A percentile compares a stretch with the other conserved stretches of the same genome.
Conservation (phyloP, 2,329 filamentous ascomycete species). For the Neofusicoccum ribis region DNA sequence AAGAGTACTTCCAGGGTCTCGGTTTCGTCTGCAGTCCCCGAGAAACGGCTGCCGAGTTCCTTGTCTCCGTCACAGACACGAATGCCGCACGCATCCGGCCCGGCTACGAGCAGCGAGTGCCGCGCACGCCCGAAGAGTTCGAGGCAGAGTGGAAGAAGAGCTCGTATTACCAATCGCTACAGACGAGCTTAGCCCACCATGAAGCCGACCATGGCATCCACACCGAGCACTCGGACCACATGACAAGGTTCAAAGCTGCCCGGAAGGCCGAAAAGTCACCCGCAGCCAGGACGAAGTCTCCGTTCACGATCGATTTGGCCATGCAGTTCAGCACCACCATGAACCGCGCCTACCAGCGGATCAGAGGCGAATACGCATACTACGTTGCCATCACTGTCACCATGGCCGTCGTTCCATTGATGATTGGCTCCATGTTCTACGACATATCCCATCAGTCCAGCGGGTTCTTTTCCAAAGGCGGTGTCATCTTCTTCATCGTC, state of each 20-base stretch:
- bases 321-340: slow-evolving; percentile 43
- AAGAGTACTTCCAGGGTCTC: slow-evolving; percentile 65
- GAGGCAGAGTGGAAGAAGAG: slow-evolving; percentile 54
- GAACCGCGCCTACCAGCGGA: slow-evolving; percentile 33
- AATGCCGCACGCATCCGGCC: slow-evolving; percentile 43
- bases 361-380: slow-evolving; percentile 34
- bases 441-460: slow-evolving; percentile 51
- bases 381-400: slow-evolving; percentile 42
- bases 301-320: slow-evolving; percentile 56
- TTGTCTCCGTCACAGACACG: slow-evolving; percentile 67
- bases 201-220: slow-evolving; percentile 45
- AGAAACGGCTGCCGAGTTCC: slow-evolving; percentile 72
- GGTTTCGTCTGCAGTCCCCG: slow-evolving; percentile 68
- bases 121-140: slow-evolving; percentile 51
- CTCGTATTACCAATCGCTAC: slow-evolving; percentile 44
- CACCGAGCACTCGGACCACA: slow-evolving; percentile 44
- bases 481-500: slow-evolving; percentile 61
- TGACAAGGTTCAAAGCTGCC: slow-evolving; percentile 47
- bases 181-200: slow-evolving; percentile 53
- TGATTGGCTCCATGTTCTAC: slow-evolving; percentile 63
- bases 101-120: slow-evolving; percentile 47
- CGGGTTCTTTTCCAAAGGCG: slow-evolving; percentile 57
- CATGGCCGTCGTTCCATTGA: slow-evolving; percentile 58
- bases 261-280: slow-evolving; percentile 46
- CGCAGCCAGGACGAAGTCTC: slow-evolving; percentile 60